Conservation (phyloP, 2,329 filamentous ascomycete genomes). For the Meredithiella fracta region DNA sequence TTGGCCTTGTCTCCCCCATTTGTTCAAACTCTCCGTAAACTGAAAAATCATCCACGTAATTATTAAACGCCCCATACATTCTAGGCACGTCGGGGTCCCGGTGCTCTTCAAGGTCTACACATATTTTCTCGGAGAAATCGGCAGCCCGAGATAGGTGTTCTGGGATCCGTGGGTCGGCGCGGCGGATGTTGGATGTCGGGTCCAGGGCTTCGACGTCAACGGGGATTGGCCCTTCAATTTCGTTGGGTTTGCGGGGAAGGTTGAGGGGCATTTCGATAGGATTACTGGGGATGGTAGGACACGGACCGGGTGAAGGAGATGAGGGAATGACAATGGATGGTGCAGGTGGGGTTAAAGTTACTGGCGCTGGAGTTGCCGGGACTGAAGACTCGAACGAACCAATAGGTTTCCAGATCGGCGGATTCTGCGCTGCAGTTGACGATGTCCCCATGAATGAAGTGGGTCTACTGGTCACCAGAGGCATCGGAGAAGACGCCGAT, state of each 20-base stretch:
- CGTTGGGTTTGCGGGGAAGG: not conserved
- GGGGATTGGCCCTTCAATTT: constrained; percentile 3
- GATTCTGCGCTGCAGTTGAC: too few species aligned
- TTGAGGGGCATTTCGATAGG: not conserved
- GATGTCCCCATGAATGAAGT: too few species aligned
- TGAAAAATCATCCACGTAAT: constrained; percentile 11
- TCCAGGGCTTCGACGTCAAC: constrained; percentile 1
- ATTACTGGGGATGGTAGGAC: not conserved
- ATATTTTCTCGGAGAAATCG: not conserved
- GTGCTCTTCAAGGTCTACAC: not conserved
- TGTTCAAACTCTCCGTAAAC: not conserved
- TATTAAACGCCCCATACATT: constrained; percentile 12
- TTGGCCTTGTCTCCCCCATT: constrained; percentile 1
- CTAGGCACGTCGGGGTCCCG: not conserved
- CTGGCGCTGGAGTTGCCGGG: not conserved
- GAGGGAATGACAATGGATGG: not conserved
- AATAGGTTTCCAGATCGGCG: too few species aligned
- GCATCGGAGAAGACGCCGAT: too few species aligned
- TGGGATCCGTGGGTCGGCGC: not conserved
- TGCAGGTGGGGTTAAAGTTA: not conserved
- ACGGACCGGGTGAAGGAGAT: not conserved
- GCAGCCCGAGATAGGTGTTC: not conserved
- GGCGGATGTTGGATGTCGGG: not conserved
- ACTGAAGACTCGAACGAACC: not conserved
- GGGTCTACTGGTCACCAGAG: too few species aligned